phyloP scores from a whole-genome alignment of 192 early-diverging fungal genomes.

The Backusella mclennaniae region DNA sequence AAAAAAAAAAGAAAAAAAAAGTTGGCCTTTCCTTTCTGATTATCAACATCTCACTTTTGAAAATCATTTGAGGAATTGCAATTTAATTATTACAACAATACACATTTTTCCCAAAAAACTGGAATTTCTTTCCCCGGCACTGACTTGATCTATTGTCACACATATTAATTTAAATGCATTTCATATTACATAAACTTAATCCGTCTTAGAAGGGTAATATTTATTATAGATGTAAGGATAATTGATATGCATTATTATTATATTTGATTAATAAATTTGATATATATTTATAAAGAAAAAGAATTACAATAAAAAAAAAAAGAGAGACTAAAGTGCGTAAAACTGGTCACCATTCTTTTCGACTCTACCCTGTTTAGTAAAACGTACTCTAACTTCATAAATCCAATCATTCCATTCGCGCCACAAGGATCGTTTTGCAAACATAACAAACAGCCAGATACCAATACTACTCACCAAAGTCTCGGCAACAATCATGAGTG shows the following conservation, averaged over 20 bases:
- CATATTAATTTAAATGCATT: not conserved
- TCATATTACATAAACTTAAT: not conserved
- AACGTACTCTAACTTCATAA: constrained; percentile 28
- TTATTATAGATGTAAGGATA: not conserved
- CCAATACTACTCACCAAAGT: constrained; percentile 41
- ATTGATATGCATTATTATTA: not conserved
- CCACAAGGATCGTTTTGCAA: constrained; percentile 45
- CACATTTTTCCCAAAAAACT: not conserved
- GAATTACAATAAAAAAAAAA: not conserved
- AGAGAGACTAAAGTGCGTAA: constrained; percentile 38
- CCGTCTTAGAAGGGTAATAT: not conserved
- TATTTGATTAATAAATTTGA: not conserved
- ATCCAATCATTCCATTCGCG: constrained; percentile 50
- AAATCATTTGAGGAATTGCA: too few species aligned
- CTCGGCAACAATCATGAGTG: constrained; percentile 47
- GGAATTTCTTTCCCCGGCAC: not conserved
- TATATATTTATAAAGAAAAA: not conserved
- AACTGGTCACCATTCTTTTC: constrained; percentile 50
- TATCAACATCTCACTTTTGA: too few species aligned
- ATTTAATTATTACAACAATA: not conserved
- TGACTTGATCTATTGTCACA: not conserved
- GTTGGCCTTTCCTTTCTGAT: not conserved
- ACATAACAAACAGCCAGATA: constrained; percentile 42
- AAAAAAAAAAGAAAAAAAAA: not conserved
- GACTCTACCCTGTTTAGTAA: constrained; percentile 26